Evolutionary conservation across 2,329 filamentous ascomycete species (phyloP), one percentile per base, ranked within the genome.

Genomic region (Aspergillus ochraceus): DNA sequence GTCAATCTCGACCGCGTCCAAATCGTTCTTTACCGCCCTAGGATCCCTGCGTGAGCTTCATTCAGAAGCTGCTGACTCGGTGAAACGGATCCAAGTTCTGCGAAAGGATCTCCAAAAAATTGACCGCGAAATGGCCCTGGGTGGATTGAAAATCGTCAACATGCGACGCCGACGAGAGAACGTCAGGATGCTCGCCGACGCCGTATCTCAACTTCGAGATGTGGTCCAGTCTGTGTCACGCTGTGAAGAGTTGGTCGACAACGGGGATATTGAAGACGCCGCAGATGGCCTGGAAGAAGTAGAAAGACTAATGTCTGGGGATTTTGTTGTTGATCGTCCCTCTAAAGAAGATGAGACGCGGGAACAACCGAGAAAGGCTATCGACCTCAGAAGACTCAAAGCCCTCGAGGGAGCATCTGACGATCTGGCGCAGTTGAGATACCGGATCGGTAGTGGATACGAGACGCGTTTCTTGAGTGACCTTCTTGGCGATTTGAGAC

Each of bases 1-100:
- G 32, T 97, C 93, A 0, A 99, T 99, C 63, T 98, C 94, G 2
- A 92, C 91, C 0, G 95, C 95, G 1, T 98, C 95, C 0, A 92
- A 92, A 0, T 97, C 94, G 0, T 99, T 99, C 76, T 99, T 99
- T 70, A 93, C 92, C 0, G 95, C 95, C 0, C 81, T 99, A 0
- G 94, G 95, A 0, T 96, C 93, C 0, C 80, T 99, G 36, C 90
- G 92, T 65, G 92, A 97, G 72, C 81, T 99, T 11, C 94, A 99
- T 73, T 89, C 89, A 0, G 95, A 99, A 75, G 93, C 95, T 6
- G 90, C 92, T 11, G 91, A 96, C 59, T 98, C 94, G 2, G 93
- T 99, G 2, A 83, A 89, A 9, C 88, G 90, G 62, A 99, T 99
- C 60, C 92, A 92, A 71, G 83, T 84, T 0, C 74, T 99, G 46